These are phyloP conservation scores for Oryza brachyantha DNA, from an alignment of 176 grass and related monocot genomes.

Conservation along the genomic window DNA sequence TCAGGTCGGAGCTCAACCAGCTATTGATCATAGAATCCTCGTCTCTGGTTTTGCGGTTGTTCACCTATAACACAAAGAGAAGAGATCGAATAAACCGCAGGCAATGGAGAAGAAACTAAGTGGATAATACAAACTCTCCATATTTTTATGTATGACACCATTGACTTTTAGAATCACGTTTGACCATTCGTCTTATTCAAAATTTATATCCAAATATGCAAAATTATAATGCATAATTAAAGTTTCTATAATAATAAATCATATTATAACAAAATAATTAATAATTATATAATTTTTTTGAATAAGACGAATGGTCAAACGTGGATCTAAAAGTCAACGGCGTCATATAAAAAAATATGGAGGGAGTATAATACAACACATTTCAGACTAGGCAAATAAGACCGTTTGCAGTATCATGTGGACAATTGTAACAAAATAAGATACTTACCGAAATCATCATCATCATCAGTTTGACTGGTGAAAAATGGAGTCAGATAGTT, in stretches of 20 bases:
- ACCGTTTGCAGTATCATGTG: neutral
- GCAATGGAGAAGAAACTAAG: neutral
- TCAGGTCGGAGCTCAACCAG: neutral
- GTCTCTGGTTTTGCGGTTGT: constrained; percentile 52
- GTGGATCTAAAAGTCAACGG: no score
- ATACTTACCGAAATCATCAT: constrained; percentile 68
- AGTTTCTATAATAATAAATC: no score
- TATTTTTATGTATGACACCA: no score
- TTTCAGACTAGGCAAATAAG: neutral
- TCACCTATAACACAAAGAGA: constrained; percentile 40
- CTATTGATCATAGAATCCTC: constrained; percentile 69
- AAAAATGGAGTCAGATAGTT: constrained; percentile 99
- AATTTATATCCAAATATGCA: no score
- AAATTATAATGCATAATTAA: no score
- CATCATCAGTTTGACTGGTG: constrained; percentile 82
- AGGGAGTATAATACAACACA: neutral
- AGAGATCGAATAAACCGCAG: no score
- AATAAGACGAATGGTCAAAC: no score
- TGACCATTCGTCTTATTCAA: no score
- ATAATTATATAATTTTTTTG: no score
- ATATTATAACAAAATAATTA: no score
- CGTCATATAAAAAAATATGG: no score
- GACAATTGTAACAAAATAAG: neutral
- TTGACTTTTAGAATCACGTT: no score
- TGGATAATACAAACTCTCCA: neutral